Evolutionary conservation across 352 stramenopile genomes (phyloP), one percentile per base, ranked within the genome.

Genomic region (Globisporangium polare): DNA sequence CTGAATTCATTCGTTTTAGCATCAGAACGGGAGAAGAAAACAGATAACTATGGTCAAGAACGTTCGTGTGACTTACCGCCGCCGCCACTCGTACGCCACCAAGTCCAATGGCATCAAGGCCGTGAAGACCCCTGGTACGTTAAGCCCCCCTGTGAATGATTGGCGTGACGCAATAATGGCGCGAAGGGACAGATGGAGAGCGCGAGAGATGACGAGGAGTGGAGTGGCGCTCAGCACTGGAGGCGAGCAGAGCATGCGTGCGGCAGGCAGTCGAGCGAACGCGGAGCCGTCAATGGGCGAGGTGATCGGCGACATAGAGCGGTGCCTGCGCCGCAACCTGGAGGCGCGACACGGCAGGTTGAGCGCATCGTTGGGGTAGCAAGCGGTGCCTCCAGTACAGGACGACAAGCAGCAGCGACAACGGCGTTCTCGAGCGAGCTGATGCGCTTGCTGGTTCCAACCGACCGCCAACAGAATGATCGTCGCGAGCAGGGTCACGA

Each of bases 61-160:
- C 83, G 86, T 92, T 72, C 89, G 97, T 75, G 96, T 98, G 72
- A 98, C 93, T 51, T 98, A 98, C 79, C 77, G 83, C 63, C 91
- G 94, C 80, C 91, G 97, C 65, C 97, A 99, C 86, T 97, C 92
- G 72, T 99, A 99, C 86, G 92, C 92, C 69, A 99, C 97, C 72
- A 78, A 78, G 72, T 98, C 88, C 29, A 98, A 99, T 80, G 84
- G 82, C 69, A 92, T 97, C 67, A 87, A 90, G 69, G 82, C 92
- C 55, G 91, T 99, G 53, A 98, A 97, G 83, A 99, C 97, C 43
- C 97, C 97, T 49, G 97, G 97, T 95, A 87, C 51, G 81, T 77
- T 12, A 53, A 50, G n/a, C 15, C 33, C 17, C 5, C 27, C 12
- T 12, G 1, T 55, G 4, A 13, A 13, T 20, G 13, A 52, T 5